phyloP scores from a whole-genome alignment of 768 basidiomycete species.

The Megacollybia marginata region DNA sequence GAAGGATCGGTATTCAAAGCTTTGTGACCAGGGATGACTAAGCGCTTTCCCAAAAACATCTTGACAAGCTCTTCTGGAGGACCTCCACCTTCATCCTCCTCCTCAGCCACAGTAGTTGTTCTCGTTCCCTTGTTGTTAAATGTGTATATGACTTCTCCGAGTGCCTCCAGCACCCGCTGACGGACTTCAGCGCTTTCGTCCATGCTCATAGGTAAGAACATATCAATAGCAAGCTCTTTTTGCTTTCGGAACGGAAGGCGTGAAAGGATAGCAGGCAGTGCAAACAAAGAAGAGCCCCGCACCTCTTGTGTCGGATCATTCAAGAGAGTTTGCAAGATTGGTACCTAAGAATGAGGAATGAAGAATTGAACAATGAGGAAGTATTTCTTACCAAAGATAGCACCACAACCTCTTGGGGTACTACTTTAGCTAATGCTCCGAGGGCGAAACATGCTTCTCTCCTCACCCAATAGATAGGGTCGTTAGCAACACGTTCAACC shows the following conservation, averaged over 20 bases:
- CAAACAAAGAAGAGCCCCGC: slow-evolving; percentile 80
- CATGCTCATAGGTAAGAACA: slow-evolving; percentile 50
- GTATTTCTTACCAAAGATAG: slow-evolving; percentile 46
- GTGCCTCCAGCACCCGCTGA: slow-evolving; percentile 72
- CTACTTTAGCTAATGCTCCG: slow-evolving; percentile 81
- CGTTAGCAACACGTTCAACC: slow-evolving; percentile 58
- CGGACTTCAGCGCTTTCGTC: slow-evolving; percentile 68
- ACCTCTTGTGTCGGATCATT: slow-evolving; percentile 75
- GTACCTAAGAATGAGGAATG: slow-evolving; percentile 44
- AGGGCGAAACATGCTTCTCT: slow-evolving; percentile 84
- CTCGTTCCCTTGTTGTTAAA: slow-evolving; percentile 58
- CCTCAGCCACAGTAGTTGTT: background rate
- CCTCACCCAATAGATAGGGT: slow-evolving; percentile 71
- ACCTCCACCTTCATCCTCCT: slow-evolving; percentile 24
- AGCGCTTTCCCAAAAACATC: slow-evolving; percentile 64
- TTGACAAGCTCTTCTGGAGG: slow-evolving; percentile 70
- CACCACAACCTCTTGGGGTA: slow-evolving; percentile 66
- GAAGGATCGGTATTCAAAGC: slow-evolving; percentile 52
- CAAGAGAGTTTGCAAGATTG: slow-evolving; percentile 66
- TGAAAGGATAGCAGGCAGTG: slow-evolving; percentile 72
- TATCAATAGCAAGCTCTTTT: slow-evolving; percentile 56
- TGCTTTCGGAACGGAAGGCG: slow-evolving; percentile 55
- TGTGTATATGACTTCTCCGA: slow-evolving; percentile 84
- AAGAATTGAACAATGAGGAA: background rate
- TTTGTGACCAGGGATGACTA: slow-evolving; percentile 22